These are phyloP conservation scores for Periglandula ipomoeae DNA, from an alignment of 2,329 filamentous ascomycete species.

Conservation along the genomic window DNA sequence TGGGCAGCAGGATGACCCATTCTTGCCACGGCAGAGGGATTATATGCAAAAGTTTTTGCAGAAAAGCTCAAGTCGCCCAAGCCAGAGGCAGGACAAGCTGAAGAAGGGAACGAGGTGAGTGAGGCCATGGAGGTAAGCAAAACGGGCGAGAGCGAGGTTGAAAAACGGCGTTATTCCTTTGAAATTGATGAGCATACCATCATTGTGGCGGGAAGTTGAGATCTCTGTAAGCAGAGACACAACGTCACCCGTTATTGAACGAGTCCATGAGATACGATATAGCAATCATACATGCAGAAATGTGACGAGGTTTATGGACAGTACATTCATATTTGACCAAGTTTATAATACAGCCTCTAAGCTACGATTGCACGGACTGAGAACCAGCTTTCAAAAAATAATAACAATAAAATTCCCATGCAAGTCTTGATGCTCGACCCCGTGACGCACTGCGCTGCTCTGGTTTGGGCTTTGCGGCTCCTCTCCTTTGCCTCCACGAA, in stretches of 20 bases:
- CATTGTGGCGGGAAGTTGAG: constrained; percentile 13
- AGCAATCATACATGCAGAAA: constrained; percentile 3
- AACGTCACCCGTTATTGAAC: not conserved
- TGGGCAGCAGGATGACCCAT: constrained; percentile 25
- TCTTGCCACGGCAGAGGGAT: constrained; percentile 34
- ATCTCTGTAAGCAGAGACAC: not conserved
- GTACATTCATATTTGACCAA: not conserved
- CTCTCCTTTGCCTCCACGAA: not conserved
- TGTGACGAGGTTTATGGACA: not conserved
- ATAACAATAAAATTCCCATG: constrained; percentile 7
- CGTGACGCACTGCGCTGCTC: not conserved
- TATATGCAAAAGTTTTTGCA: constrained; percentile 41
- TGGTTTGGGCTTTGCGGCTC: not conserved
- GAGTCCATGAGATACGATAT: not conserved
- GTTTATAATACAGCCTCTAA: constrained; percentile 25
- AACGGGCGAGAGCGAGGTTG: not conserved
- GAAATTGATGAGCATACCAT: constrained; percentile 8
- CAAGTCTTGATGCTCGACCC: constrained; percentile 12
- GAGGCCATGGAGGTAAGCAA: not conserved
- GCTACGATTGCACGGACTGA: constrained; percentile 13
- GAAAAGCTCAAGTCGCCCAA: constrained; percentile 14
- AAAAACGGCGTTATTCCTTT: not conserved
- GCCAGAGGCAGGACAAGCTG: not conserved
- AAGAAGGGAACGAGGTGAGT: not conserved
- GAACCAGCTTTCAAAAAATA: constrained; percentile 3